A percentile compares a stretch with the other conserved stretches of the same genome.
These are phyloP conservation scores for Ophiocordyceps camponoti-saundersi DNA, from an alignment of 2,329 filamentous ascomycete genomes.

Conservation along the genomic window DNA sequence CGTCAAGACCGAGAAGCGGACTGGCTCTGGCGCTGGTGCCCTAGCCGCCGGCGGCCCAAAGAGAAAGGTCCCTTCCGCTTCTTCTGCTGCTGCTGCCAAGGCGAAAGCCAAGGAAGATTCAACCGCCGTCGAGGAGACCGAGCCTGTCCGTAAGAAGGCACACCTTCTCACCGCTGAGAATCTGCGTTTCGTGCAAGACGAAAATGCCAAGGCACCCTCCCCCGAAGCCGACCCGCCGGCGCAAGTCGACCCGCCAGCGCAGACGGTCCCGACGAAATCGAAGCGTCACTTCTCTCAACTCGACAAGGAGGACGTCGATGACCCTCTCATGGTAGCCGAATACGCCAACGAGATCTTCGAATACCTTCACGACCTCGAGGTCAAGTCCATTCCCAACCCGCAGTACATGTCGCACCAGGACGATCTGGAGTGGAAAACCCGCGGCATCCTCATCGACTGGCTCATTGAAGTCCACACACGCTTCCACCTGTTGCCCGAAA, in stretches of 20 bases:
- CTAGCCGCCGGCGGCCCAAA: slow-evolving; percentile 44
- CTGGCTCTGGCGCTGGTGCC: slow-evolving; percentile 54
- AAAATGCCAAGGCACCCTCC: slow-evolving; percentile 4
- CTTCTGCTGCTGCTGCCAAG: slow-evolving; percentile 27
- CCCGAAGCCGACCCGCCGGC: slow-evolving; percentile 8
- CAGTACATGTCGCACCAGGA: slow-evolving; percentile 92
- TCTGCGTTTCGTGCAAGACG: slow-evolving; percentile 6
- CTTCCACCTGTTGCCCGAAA: slow-evolving; percentile 90
- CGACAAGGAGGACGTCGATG: slow-evolving; percentile 75
- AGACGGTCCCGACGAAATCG: slow-evolving; percentile 6
- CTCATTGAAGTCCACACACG: slow-evolving; percentile 95
- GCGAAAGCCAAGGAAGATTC: slow-evolving; percentile 33
- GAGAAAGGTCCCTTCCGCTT: slow-evolving; percentile 39
- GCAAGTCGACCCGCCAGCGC: slow-evolving; percentile 8
- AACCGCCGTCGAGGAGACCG: slow-evolving; percentile 39
- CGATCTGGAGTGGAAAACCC: slow-evolving; percentile 96
- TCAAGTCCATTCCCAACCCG: slow-evolving; percentile 64
- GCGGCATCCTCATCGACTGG: slow-evolving; percentile 94
- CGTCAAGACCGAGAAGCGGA: slow-evolving; percentile 56
- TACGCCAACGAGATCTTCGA: slow-evolving; percentile 97
- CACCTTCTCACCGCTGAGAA: slow-evolving; percentile 36
- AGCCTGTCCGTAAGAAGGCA: slow-evolving; percentile 51
- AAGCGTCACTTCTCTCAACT: slow-evolving; percentile 39
- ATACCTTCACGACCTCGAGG: slow-evolving; percentile 77
- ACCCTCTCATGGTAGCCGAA: slow-evolving; percentile 94